Evolutionary conservation across 805 yeast genomes (phyloP).

Genomic region (Kodamaea neixiangensis): DNA sequence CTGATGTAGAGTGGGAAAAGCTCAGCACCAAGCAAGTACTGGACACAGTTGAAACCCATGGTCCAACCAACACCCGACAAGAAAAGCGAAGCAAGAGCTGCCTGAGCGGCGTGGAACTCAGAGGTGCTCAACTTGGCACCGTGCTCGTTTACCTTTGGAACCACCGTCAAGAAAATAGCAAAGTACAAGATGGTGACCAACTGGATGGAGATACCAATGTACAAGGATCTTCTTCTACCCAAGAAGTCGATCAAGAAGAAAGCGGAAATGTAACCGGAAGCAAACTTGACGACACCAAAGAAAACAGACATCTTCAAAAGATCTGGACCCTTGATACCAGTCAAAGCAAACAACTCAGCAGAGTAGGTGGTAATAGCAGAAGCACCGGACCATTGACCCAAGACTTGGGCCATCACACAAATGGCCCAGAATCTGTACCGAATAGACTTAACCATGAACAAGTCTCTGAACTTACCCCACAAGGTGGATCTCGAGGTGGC

Average conservation of each 20-base stretch:
- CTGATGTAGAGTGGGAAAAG: constrained; percentile 26
- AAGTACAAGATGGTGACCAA: constrained; percentile 44
- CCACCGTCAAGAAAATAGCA: constrained; percentile 47
- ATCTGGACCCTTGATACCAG: constrained; percentile 21
- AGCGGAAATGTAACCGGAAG: constrained; percentile 49
- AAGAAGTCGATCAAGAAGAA: constrained; percentile 55
- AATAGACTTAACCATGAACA: constrained; percentile 29
- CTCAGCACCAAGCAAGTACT: constrained; percentile 25
- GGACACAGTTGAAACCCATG: constrained; percentile 25
- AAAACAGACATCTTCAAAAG: constrained; percentile 40
- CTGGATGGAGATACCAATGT: constrained; percentile 47
- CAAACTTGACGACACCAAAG: constrained; percentile 54
- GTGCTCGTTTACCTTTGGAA: constrained; percentile 31
- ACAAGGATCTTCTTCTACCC: constrained; percentile 51
- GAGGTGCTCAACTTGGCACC: constrained; percentile 14
- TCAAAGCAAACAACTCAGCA: constrained; percentile 39
- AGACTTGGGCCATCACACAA: constrained; percentile 25
- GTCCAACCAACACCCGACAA: constrained; percentile 26
- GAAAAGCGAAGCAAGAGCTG: constrained; percentile 25
- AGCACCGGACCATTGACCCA: constrained; percentile 29
- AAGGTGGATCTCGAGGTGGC: constrained; percentile 18
- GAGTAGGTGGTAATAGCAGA: constrained; percentile 55
- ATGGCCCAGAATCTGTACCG: constrained; percentile 47
- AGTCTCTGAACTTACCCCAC: constrained; percentile 28
- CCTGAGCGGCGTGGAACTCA: constrained; percentile 19